Evolutionary conservation across 2,329 filamentous ascomycete genomes (phyloP).

Genomic region (Trichophyton benhamiae): DNA sequence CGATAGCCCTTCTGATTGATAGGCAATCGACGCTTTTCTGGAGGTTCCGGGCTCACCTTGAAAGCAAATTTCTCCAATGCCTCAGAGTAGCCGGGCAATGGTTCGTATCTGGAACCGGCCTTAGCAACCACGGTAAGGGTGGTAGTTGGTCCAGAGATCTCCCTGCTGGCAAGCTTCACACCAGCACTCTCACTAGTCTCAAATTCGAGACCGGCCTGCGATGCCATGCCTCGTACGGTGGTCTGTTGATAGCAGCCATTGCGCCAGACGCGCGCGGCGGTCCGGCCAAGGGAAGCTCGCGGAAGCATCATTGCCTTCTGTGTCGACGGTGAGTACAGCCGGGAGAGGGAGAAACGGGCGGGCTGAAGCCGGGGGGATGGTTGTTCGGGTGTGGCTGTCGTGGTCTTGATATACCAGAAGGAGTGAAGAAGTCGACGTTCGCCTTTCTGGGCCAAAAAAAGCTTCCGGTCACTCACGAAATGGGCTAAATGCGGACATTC

Average conservation of each 20-base stretch:
- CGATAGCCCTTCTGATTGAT: neutral
- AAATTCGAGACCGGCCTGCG: conserved; percentile 68
- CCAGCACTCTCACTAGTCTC: conserved; percentile 75
- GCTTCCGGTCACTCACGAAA: neutral
- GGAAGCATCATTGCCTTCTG: conserved; percentile 51
- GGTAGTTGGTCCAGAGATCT: conserved; percentile 75
- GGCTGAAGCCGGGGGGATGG: conserved; percentile 23
- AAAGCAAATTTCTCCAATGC: conserved; percentile 93
- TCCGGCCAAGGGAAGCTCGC: conserved; percentile 52
- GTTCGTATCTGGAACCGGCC: conserved; percentile 87
- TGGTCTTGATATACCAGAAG: neutral
- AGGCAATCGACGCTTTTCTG: conserved; percentile 6
- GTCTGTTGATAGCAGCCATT: conserved; percentile 46
- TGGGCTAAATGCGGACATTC: conserved; percentile 23
- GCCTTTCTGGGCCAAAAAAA: neutral
- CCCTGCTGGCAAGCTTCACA: conserved; percentile 84
- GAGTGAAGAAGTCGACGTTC: conserved; percentile 24
- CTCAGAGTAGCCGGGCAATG: conserved; percentile 75
- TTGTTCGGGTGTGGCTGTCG: neutral
- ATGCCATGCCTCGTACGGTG: conserved; percentile 50
- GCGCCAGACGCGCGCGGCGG: conserved; percentile 51
- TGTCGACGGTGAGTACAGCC: conserved; percentile 37
- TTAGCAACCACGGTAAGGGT: conserved; percentile 86
- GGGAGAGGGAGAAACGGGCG: conserved; percentile 14
- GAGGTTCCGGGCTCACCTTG: conserved; percentile 52